Percentiles rank a stretch among this genome's conserved stretches.
Conservation (phyloP, 169 alveolate genomes). For the Theileria annulata region DNA sequence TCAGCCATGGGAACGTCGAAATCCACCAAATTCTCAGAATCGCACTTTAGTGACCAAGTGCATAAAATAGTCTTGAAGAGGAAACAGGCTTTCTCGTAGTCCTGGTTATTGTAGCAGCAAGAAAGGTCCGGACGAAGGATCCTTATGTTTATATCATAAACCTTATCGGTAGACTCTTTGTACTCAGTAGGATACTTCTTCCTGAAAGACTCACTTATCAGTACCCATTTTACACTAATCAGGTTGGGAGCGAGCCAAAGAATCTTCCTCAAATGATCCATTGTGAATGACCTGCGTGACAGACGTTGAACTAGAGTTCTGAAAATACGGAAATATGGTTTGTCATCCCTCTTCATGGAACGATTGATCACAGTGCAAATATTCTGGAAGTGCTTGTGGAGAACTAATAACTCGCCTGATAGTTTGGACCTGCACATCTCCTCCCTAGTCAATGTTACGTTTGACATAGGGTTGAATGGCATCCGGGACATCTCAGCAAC, state of each 20-base stretch:
- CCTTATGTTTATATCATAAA: conserved; percentile 30
- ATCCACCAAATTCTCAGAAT: conserved; percentile 9
- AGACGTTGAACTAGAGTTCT: conserved; percentile 55
- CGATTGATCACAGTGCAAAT: conserved; percentile 55
- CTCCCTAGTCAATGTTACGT: conserved; percentile 31
- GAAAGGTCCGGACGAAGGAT: conserved; percentile 38
- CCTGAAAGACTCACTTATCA: conserved; percentile 19
- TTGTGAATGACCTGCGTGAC: conserved; percentile 46
- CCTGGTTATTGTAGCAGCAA: conserved; percentile 31
- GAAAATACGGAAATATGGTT: conserved; percentile 54
- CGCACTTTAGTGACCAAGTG: conserved; percentile 46
- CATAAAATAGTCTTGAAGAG: conserved; percentile 41
- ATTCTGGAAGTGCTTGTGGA: conserved; percentile 57
- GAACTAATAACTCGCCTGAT: conserved; percentile 18
- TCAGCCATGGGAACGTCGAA: conserved; percentile 13
- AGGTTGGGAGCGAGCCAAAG: conserved; percentile 64
- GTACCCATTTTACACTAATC: conserved; percentile 42
- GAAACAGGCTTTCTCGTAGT: conserved; percentile 43
- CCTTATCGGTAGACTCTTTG: conserved; percentile 36
- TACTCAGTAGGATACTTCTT: conserved; percentile 41
- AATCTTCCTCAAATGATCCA: conserved; percentile 49
- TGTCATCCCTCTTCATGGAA: conserved; percentile 54
- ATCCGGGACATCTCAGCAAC: conserved; percentile 38
- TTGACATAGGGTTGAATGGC: conserved; percentile 52
- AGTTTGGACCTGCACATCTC: conserved; percentile 26